Base-by-base conservation (phyloP, 1,139 yeast genomes). In the Nakaseomyces delphensis region DNA sequence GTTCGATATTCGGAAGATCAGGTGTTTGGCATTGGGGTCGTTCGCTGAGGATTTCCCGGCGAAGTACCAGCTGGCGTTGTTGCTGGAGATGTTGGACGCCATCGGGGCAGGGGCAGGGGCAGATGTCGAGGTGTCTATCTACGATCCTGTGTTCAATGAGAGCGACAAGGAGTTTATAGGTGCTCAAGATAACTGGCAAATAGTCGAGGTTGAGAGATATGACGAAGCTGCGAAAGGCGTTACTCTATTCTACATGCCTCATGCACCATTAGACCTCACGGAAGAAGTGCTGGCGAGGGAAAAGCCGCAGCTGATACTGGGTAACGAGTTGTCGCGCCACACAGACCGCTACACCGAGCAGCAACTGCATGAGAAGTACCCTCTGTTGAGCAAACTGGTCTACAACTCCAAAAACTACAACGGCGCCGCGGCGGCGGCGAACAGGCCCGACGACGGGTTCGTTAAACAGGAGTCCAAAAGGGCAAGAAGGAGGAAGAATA, bases 1-100 rank as follows among this genome's bases (percentile, higher is more conserved):
- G 16, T 36, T 9, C 15, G 9, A 44, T 29, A 21, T 59, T 60
- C 37, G 51, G 1, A 52, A 48, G 19, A 69, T 83, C 42, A 66
- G 87, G 53, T 83, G 93, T 54, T 61, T 83, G 28, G 95, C 93
- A 0, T 63, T 83, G 13, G 95, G 94, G 0, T 72, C 79, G 4
- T 84, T 86, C 3, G 57, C 71, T 9, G 72, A 70, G 9, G 75
- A 77, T 43, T 64, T 59, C 18, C 73, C 76, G 19, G 83, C 91
- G 1, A 63, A 76, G 41, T 80, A 72, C 56, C 94, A 83, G 57
- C 57, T 81, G 13, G 86, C 86, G 1, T 62, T 76, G 43, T 56
- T 82, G 18, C 46, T 63, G 7, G 66, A 70, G 23, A 41, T 82
- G 1, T 56, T 60, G 0, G 46, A 47, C 1, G 32, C 31, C n/a